Evolutionary conservation across 257 asterid species (phyloP).

Genomic region (Fraxinus excelsior): DNA sequence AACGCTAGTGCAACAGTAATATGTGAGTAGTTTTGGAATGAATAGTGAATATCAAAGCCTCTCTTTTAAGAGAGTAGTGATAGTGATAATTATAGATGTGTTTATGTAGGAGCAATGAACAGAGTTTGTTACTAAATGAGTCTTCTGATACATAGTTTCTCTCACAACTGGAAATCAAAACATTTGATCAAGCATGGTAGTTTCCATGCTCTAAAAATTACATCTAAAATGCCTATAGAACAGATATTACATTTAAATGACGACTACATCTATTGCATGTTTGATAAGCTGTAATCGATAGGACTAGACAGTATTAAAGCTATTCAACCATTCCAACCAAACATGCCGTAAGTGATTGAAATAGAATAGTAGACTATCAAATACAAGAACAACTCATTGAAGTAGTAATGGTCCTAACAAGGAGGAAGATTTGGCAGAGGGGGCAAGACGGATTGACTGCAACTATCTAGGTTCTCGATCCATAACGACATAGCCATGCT

Average conservation of each 20-base stretch:
- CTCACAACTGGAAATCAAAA: background rate
- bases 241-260: background rate
- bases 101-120: background rate
- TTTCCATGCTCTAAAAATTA: background rate
- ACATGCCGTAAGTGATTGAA: background rate
- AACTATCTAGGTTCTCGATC: constrained; percentile 50
- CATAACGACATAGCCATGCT: constrained; percentile 64
- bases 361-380: background rate
- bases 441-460: constrained; percentile 46
- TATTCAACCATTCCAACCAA: background rate
- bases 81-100: background rate
- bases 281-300: background rate
- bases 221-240: background rate
- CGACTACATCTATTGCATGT: background rate
- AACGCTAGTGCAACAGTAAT: too few species aligned
- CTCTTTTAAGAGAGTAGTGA: too few species aligned
- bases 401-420: constrained; percentile 32
- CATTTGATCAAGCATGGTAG: background rate
- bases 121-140: background rate
- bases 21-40: too few species aligned
- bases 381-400: background rate
- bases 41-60: too few species aligned
- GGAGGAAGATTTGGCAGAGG: constrained; percentile 76
- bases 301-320: background rate
- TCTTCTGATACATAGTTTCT: background rate